Conservation (phyloP, 2,329 filamentous ascomycete species). For the Trichothecium sympodiale region DNA sequence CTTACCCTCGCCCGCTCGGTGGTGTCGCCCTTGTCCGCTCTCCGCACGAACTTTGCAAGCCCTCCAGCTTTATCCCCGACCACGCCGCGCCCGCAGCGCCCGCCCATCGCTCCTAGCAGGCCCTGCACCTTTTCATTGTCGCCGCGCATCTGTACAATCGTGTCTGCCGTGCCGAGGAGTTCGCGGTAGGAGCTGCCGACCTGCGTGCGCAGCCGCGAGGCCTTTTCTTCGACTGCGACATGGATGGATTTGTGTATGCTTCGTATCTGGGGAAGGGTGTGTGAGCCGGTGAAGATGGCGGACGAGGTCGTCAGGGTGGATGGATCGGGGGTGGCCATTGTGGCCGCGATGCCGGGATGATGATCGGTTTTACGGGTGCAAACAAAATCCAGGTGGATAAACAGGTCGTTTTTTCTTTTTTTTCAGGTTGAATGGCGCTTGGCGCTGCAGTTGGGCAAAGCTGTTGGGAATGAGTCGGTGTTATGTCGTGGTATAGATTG, state of each 20-base stretch:
- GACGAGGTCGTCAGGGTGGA: slow-evolving; percentile 35
- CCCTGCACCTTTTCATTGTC: slow-evolving; percentile 67
- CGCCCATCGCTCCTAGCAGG: slow-evolving; percentile 60
- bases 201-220: slow-evolving; percentile 49
- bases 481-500: neutral
- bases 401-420: neutral
- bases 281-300: slow-evolving; percentile 41
- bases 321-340: slow-evolving; percentile 34
- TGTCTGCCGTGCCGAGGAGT: slow-evolving; percentile 81
- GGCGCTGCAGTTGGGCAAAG: neutral
- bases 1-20: slow-evolving; percentile 27
- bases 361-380: slow-evolving; percentile 2
- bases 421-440: neutral
- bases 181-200: slow-evolving; percentile 70
- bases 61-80: slow-evolving; percentile 56
- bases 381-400: neutral
- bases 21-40: slow-evolving; percentile 13
- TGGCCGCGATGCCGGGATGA: slow-evolving; percentile 5
- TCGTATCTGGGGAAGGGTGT: slow-evolving; percentile 53
- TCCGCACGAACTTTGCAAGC: slow-evolving; percentile 33
- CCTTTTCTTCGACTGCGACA: slow-evolving; percentile 50
- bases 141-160: slow-evolving; percentile 79
- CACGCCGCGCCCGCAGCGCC: slow-evolving; percentile 61
- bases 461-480: neutral
- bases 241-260: slow-evolving; percentile 50